Base-by-base conservation (phyloP, 106 monocot genomes). In the Xerophyta viscosa region DNA sequence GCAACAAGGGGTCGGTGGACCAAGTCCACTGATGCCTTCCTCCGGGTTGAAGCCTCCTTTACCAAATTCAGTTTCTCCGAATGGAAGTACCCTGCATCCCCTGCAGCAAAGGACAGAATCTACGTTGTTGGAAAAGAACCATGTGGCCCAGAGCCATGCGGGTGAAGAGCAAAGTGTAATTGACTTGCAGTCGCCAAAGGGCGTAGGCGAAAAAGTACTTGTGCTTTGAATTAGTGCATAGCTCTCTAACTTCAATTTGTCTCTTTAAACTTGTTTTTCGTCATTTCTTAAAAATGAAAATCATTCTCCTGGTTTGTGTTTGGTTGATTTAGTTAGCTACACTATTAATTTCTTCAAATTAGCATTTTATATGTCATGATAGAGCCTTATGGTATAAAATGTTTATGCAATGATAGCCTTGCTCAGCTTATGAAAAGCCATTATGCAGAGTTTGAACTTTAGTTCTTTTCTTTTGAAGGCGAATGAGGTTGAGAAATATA, bases 171-270 rank as follows among this genome's bases (percentile, higher is more conserved):
- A 69, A 27, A 63, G 26, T 68, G 31, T 57, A 29, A 37, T 65
- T 28, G 59, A 60, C 21, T 52, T 41, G 15, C 73, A 71, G 42
- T 28, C 46, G 21, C 75, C 69, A 71, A 75, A 76, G 6, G 77
- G 59, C 60, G 57, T 43, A 19, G 76, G 67, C 41, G 74, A 65
- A 58, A 75, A 84, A 58, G 83, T 88, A 60, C 6, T 29, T 65
- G 36, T 27, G 26, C n/a, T n/a, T n/a, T n/a, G n/a, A n/a, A n/a
- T n/a, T n/a, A n/a, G n/a, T n/a, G n/a, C n/a, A n/a, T n/a, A n/a
- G n/a, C n/a, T n/a, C n/a, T n/a, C n/a, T n/a, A n/a, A n/a, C n/a
- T n/a, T n/a, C n/a, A n/a, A n/a, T n/a, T n/a, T n/a, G n/a, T n/a
- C n/a, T n/a, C n/a, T n/a, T n/a, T n/a, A n/a, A n/a, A n/a, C n/a